Evolutionary conservation across 2,329 filamentous ascomycete genomes (phyloP), one percentile per base, ranked within the genome.

Genomic region (Alternaria sp.): DNA sequence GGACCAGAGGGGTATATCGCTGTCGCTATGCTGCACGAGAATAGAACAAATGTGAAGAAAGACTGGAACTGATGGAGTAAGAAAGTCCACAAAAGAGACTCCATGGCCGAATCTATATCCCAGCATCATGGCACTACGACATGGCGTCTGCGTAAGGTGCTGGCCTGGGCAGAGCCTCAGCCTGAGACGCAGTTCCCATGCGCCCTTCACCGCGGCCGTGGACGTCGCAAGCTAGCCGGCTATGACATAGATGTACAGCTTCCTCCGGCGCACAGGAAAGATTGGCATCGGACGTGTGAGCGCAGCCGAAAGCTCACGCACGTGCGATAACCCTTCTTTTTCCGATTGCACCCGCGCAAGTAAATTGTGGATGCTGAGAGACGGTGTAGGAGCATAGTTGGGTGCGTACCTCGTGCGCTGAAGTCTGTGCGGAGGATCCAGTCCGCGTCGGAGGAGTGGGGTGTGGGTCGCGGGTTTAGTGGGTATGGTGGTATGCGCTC

Each of bases 131-230:
- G 52, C 22, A 52, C 57, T 46, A 45, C 48, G 18, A 60, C 46
- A 52, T 60, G 46, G 46, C 30, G 46, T 43, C 53, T 40, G 45
- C 46, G 40, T 60, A 40, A 30, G 53, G 57, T 28, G 41, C 53
- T 27, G 38, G 36, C 44, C 44, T 34, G 38, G 54, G 46, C 61
- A 62, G 63, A 70, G 64, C 64, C 61, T 68, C 64, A 64, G 44
- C 46, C 45, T 41, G 59, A 36, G 54, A 60, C 36, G 55, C 32
- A 56, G 59, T 45, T 62, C 51, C 54, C 43, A 63, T 44, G 38
- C 61, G 62, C 45, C 63, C 57, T 53, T 41, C 55, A 66, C 68
- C 68, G 70, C 70, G 70, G 70, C 70, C 70, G 70, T 72, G 70
- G 68, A 60, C 57, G 54, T 57, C 38, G 45, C 57, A 71, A 68